Conservation (phyloP, 2,329 filamentous ascomycete genomes). For the Diaporthe humulicola region DNA sequence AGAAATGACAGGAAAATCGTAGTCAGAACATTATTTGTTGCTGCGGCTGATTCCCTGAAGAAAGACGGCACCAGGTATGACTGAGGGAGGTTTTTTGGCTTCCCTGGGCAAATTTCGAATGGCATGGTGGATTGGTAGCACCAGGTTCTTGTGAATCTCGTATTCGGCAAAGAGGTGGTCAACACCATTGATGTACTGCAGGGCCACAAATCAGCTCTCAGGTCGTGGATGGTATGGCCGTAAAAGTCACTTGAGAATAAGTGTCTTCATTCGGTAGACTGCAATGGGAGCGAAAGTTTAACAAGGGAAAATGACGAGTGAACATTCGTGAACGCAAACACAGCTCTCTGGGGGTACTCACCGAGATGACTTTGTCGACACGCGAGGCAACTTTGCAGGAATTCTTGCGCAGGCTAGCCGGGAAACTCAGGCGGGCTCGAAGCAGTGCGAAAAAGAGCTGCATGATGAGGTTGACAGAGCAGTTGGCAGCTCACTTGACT, state of each 20-base stretch:
- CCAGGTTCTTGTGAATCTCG: not conserved
- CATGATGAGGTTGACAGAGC: constrained; percentile 7
- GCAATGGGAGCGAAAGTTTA: not conserved
- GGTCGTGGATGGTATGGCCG: too few relatives aligned
- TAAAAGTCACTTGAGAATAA: not conserved
- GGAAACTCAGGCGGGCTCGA: not conserved
- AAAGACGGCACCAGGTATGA: not conserved
- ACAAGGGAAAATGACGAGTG: not conserved
- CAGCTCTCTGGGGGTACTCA: not conserved
- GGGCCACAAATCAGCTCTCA: not conserved
- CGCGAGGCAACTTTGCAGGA: not conserved
- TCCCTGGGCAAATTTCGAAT: not conserved
- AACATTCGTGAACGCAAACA: not conserved
- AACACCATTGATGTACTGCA: constrained; percentile 16
- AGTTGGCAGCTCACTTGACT: not conserved
- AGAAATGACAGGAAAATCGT: not conserved
- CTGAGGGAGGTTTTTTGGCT: not conserved
- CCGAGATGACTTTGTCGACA: constrained; percentile 3
- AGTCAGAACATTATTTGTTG: not conserved
- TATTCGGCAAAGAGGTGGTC: constrained; percentile 14
- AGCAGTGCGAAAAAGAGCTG: constrained; percentile 11
- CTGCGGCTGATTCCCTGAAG: not conserved
- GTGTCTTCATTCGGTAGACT: not conserved
- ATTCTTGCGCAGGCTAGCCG: not conserved
- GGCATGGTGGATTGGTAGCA: not conserved